Evolutionary conservation across 208 protist species (phyloP), one percentile per base, ranked within the genome.

Genomic region (Crithidia bombi): DNA sequence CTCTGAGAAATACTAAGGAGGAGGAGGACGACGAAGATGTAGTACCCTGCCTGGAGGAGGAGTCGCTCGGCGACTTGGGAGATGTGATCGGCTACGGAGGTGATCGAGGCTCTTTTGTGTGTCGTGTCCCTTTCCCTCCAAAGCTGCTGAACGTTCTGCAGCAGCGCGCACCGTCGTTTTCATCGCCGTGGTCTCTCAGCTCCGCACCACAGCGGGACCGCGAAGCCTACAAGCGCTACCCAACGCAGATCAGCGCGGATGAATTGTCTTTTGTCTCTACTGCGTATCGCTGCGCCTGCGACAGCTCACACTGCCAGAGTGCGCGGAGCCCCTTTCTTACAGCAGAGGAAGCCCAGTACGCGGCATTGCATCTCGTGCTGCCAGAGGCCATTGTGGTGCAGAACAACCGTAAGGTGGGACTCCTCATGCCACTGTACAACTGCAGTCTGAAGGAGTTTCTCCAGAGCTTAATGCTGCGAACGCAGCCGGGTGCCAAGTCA

Each of bases 391-490:
- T 92, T 55, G 87, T 87, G 12, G 32, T 58, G 26, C 47, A 83
- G 28, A 55, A 69, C 11, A 54, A 49, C 9, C 61, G 69, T 5
- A 65, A 81, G 17, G 79, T 85, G 7, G 90, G 90, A 0, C 69
- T 96, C 21, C 66, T 96, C 2, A 93, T 96, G 88, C 72, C 74
- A 5, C 57, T 86, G 65, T 88, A 86, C 57, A 79, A 87, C 33
- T 84, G 59, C 58, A 96, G 83, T 54, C 76, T 96, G 10, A 85
- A 88, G 39, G 78, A 87, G 49, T 82, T 87, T 46, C 73, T 93
- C 21, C 59, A 87, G 26, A 59, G 61, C 38, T 50, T 64, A 21
- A 33, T 21, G 21, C 30, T 30, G 39, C n/a, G 62, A 7, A 0
- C 25, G 12, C 49, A 41, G 12, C 1, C 14, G 10, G 59, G 25